Percentiles rank a stretch among this genome's conserved stretches.
Evolutionary conservation across 208 protist genomes (phyloP).

Genomic region (Crithidia fasciculata): DNA sequence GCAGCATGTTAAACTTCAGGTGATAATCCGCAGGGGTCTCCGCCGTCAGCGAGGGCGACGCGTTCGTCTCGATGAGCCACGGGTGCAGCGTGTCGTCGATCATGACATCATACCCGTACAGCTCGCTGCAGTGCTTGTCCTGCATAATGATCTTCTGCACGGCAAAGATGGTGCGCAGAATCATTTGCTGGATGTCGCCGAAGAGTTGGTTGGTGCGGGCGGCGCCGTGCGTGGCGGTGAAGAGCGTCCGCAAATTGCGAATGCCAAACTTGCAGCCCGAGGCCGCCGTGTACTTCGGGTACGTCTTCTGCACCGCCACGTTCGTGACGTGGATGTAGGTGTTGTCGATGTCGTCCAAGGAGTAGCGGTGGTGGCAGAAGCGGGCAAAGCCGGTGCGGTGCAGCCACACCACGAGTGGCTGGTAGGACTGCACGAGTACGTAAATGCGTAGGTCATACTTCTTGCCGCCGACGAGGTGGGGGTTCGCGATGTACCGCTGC

Average conservation of each 20-base stretch:
- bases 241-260: conserved; percentile 72
- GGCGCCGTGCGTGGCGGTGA: conserved; percentile 88
- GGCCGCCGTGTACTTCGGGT: conserved; percentile 89
- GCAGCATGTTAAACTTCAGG: conserved; percentile 95
- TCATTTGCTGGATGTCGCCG: conserved; percentile 93
- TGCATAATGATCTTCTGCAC: conserved; percentile 84
- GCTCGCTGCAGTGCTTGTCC: conserved; percentile 90
- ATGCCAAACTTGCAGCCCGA: conserved; percentile 89
- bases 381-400: conserved; percentile 93
- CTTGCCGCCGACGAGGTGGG: conserved; percentile 92
- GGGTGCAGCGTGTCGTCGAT: conserved; percentile 85
- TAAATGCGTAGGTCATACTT: conserved; percentile 96
- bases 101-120: conserved; percentile 94
- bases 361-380: conserved; percentile 93
- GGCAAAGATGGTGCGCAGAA: conserved; percentile 82
- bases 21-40: conserved; percentile 95
- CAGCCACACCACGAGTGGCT: conserved; percentile 90
- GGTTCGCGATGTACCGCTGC: conserved; percentile 92
- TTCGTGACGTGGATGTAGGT: conserved; percentile 97
- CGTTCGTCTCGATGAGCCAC: conserved; percentile 93
- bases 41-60: conserved; percentile 92
- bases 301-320: conserved; percentile 96
- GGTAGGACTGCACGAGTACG: conserved; percentile 86
- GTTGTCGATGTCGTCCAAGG: conserved; percentile 91
- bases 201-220: conserved; percentile 90